Base-by-base conservation (phyloP, 1,284 basidiomycete genomes). In the Rhodotorula sp. region DNA sequence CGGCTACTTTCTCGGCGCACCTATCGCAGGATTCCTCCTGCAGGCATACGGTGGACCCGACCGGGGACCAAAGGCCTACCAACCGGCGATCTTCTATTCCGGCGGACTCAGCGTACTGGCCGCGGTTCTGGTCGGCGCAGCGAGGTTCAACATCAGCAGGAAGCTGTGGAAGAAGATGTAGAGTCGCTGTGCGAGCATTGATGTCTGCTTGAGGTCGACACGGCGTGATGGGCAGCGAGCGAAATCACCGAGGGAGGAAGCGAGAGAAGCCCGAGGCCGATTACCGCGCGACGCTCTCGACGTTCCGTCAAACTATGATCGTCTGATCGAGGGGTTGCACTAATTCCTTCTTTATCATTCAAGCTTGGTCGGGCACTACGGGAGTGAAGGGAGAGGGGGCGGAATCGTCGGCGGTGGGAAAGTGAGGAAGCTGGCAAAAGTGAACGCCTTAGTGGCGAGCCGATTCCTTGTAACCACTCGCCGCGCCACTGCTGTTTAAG, bases 101-200 rank as follows among this genome's bases (percentile, higher is more conserved):
- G 73, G 67, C 74, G 78, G 53, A 68, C 76, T 74, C 71, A 79
- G 63, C 74, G 76, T 64, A 71, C 74, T 53, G 71, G 76, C 62
- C 74, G 77, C 24, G 67, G 76, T 39, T 68, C 77, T 74, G 75
- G 78, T 72, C 69, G 73, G 30, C 68, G 79, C 57, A 72, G 79
- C 73, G 66, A 77, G 64, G 76, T 66, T 68, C 20, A 27, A 55
- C 4, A 54, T 66, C 59, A 48, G 30, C 8, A 39, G 51, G 27
- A 36, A 48, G 39, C 7, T 64, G 36, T 62, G 51, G 54, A 56
- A 57, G 34, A 55, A 57, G 53, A 30, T 61, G 24, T 60, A 60
- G 49, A 36, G 36, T n/a, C 36, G 36, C 6, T 36, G 36, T 36
- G 13, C 13, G 36, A 36, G 36, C 13, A 8, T 36, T 8, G 36